Evolutionary conservation across 2,329 filamentous ascomycete species (phyloP).

Genomic region (Colletotrichum costaricense): DNA sequence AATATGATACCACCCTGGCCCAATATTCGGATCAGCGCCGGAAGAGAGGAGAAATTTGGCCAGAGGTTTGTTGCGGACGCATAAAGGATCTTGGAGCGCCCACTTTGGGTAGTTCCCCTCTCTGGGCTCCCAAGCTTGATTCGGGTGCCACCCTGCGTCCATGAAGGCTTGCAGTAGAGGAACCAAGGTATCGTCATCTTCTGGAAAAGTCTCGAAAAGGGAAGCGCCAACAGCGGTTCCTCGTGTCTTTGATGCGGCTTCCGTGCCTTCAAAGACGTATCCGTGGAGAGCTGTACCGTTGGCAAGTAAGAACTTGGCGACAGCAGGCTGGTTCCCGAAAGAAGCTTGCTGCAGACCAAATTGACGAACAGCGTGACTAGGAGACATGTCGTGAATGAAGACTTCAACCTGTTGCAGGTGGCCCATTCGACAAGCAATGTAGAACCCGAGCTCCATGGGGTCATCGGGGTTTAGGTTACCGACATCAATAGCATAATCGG

Average conservation of each 20-base stretch:
- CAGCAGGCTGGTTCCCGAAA: constrained; percentile 6
- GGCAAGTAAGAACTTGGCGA: not conserved
- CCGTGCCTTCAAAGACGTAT: constrained; percentile 1
- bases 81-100: not conserved
- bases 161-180: not conserved
- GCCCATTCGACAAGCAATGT: not conserved
- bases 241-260: not conserved
- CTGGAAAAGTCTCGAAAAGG: not conserved
- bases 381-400: not conserved
- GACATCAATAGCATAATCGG: not conserved
- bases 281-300: not conserved
- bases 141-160: constrained; percentile 10
- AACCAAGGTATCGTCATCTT: not conserved
- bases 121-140: constrained; percentile 6
- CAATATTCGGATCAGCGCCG: constrained; percentile 11
- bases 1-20: not conserved
- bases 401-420: not conserved
- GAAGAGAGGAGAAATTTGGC: not conserved
- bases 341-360: constrained; percentile 6
- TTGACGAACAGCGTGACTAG: constrained; percentile 6
- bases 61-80: not conserved
- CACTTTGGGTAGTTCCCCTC: not conserved
- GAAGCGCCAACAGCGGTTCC: not conserved
- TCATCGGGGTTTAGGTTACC: not conserved
- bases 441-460: not conserved